These are phyloP conservation scores for Orychophragmus violaceus DNA, from an alignment of 345 rosid genomes.

Conservation along the genomic window DNA sequence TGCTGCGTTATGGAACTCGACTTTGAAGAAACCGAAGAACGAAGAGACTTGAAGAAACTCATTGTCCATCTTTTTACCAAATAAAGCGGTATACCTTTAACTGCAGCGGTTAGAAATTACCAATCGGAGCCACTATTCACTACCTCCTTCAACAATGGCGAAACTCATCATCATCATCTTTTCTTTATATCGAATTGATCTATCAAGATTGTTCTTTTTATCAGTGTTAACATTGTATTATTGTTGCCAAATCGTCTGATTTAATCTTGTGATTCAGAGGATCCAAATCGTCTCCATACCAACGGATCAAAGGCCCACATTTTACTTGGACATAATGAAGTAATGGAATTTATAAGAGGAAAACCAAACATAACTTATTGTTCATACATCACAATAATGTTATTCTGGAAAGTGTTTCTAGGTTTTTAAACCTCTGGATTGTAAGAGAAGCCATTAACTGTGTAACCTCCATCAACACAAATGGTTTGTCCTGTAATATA, in stretches of 20 bases:
- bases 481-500: slow-evolving; percentile 47
- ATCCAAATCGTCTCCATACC: too few species aligned
- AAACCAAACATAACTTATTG: neutral
- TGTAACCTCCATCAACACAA: slow-evolving; percentile 26
- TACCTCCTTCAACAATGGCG: too few species aligned
- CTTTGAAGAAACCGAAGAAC: neutral
- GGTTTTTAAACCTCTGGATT: neutral
- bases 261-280: too few species aligned
- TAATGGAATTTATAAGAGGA: neutral
- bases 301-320: too few species aligned
- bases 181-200: too few species aligned
- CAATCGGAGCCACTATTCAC: too few species aligned
- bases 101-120: too few species aligned
- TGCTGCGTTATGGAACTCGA: neutral
- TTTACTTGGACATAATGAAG: neutral
- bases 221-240: too few species aligned
- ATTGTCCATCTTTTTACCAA: neutral
- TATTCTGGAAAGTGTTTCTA: neutral
- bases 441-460: slow-evolving; percentile 20
- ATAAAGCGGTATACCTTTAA: too few species aligned
- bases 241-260: too few species aligned
- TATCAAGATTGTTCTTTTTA: too few species aligned
- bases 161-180: too few species aligned
- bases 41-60: neutral
- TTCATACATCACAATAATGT: neutral